These are phyloP conservation scores for Ophiostoma australiae DNA, from an alignment of 2,329 filamentous ascomycete species.

Conservation along the genomic window DNA sequence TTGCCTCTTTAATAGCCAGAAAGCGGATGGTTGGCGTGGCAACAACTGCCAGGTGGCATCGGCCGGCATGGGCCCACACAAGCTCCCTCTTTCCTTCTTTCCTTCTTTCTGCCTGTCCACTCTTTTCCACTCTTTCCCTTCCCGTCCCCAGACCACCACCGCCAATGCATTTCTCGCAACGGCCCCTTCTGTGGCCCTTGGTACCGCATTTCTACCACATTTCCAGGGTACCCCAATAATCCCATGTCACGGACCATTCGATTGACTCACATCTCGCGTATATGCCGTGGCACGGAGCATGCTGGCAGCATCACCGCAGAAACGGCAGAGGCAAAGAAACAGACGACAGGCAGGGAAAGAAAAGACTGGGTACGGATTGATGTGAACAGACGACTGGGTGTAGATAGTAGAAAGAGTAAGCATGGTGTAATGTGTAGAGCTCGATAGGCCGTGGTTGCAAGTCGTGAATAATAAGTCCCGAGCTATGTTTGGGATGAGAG, in stretches of 20 bases:
- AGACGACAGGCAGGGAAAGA: no score
- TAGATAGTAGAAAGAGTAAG: no score
- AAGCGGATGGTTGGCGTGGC: slow-evolving; percentile 22
- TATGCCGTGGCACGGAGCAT: slow-evolving; percentile 8
- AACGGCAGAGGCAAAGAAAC: not conserved
- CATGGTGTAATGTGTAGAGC: no score
- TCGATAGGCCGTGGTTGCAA: no score
- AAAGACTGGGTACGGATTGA: no score
- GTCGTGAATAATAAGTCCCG: no score
- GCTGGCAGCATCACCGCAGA: slow-evolving; percentile 12
- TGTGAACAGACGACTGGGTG: no score
- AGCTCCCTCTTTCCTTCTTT: not conserved
- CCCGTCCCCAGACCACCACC: not conserved
- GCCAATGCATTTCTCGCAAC: slow-evolving; percentile 15
- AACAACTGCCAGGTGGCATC: slow-evolving; percentile 24
- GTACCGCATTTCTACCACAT: not conserved
- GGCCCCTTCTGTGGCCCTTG: not conserved
- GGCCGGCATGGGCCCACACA: slow-evolving; percentile 15
- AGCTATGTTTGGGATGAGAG: no score
- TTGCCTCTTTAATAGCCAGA: not conserved
- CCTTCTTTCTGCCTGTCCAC: no score
- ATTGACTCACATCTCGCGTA: slow-evolving; percentile 18
- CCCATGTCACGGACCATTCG: not conserved
- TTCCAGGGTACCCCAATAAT: not conserved
- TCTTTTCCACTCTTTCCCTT: not conserved